Evolutionary conservation across 495 filamentous ascomycete genomes (phyloP).

Genomic region (Baudoinia panamericana): DNA sequence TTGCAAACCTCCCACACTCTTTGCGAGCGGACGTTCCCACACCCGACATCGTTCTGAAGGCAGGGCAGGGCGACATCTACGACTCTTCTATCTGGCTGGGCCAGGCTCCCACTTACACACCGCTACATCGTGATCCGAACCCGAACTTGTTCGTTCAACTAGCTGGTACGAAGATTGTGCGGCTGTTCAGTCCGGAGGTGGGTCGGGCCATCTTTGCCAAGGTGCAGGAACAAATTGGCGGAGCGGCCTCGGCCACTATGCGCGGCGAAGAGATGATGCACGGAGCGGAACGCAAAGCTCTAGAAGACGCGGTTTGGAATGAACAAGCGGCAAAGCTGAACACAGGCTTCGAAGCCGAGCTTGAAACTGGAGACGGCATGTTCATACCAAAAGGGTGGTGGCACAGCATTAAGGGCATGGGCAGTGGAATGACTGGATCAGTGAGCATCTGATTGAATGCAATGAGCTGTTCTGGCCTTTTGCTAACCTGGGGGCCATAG

Average conservation of each 20-base stretch:
- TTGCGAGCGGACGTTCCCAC: conserved; percentile 55
- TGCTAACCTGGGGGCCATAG: conserved; percentile 32
- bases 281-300: conserved; percentile 48
- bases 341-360: conserved; percentile 28
- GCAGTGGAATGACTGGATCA: conserved; percentile 49
- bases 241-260: conserved; percentile 41
- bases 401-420: conserved; percentile 77
- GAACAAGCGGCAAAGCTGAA: conserved; percentile 32
- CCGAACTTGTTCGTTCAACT: conserved; percentile 87
- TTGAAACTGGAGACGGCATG: conserved; percentile 56
- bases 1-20: conserved; percentile 47
- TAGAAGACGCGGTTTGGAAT: conserved; percentile 63
- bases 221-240: conserved; percentile 39
- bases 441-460: conserved; percentile 42
- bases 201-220: conserved; percentile 49
- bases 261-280: conserved; percentile 90
- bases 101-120: conserved; percentile 69
- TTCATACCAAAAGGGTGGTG: conserved; percentile 93
- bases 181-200: conserved; percentile 49
- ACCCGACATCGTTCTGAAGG: conserved; percentile 48
- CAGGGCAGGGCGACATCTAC: conserved; percentile 65
- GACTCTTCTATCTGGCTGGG: conserved; percentile 81
- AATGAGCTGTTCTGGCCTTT: conserved; percentile 10
- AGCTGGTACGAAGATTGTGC: conserved; percentile 54
- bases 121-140: conserved; percentile 85